These are phyloP conservation scores for Omphalotus olearius DNA, from an alignment of 1,284 basidiomycete genomes.

Conservation along the genomic window DNA sequence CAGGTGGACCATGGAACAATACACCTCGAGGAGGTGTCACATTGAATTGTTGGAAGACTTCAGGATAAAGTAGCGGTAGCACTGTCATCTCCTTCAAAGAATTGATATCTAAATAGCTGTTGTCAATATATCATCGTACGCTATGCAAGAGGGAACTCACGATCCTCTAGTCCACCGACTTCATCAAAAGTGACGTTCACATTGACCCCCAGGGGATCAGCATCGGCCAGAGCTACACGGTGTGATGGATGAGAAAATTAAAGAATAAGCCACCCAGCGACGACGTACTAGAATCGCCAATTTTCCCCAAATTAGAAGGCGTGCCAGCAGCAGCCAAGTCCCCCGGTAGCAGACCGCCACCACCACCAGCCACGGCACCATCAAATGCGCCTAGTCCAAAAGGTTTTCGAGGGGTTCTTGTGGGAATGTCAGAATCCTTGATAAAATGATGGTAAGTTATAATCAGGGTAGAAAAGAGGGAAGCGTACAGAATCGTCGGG, in stretches of 20 bases:
- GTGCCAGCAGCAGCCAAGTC: conserved; percentile 67
- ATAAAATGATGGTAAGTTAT: neutral
- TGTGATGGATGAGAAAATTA: conserved; percentile 18
- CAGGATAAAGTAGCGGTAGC: conserved; percentile 93
- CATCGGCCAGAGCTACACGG: conserved; percentile 80
- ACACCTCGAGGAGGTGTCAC: conserved; percentile 97
- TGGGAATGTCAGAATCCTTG: conserved; percentile 68
- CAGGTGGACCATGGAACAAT: conserved; percentile 94
- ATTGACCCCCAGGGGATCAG: conserved; percentile 93
- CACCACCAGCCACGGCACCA: conserved; percentile 44
- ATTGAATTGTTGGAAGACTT: conserved; percentile 94
- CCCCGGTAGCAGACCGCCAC: conserved; percentile 50
- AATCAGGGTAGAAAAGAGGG: neutral
- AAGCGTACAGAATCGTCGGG: conserved; percentile 64
- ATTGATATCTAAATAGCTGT: conserved; percentile 71
- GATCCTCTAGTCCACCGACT: conserved; percentile 95
- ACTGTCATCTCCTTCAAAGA: conserved; percentile 99
- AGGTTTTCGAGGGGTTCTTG: conserved; percentile 57
- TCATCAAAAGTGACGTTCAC: conserved; percentile 94
- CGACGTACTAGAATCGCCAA: conserved; percentile 65
- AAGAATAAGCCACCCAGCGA: conserved; percentile 5
- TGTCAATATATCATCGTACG: conserved; percentile 4
- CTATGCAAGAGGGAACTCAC: conserved; percentile 43
- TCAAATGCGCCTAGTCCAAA: conserved; percentile 52
- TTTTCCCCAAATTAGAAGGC: conserved; percentile 78